A percentile compares a stretch with the other conserved stretches of the same genome.
These are phyloP conservation scores for Bathelium albidoporum DNA, from an alignment of 495 filamentous ascomycete genomes.

Conservation along the genomic window DNA sequence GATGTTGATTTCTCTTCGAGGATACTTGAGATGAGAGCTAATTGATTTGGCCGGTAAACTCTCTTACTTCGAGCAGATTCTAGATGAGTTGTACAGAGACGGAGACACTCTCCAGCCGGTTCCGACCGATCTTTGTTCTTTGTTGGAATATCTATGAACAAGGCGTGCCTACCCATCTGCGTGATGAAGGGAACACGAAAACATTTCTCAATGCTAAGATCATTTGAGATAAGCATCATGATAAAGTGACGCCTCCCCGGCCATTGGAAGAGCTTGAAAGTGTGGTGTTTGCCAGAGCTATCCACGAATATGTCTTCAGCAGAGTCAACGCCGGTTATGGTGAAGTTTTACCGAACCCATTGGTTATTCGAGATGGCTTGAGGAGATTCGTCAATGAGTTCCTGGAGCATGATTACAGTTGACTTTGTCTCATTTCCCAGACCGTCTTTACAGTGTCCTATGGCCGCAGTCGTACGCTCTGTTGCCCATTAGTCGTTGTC, in stretches of 20 bases:
- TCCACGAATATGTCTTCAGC: background rate
- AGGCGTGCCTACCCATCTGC: background rate
- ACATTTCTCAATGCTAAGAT: background rate
- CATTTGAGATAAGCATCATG: background rate
- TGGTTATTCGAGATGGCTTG: slow-evolving; percentile 8
- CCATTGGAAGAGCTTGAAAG: slow-evolving; percentile 3
- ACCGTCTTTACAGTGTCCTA: slow-evolving; percentile 7
- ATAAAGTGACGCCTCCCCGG: background rate
- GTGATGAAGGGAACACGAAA: background rate
- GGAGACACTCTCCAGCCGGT: slow-evolving; percentile 4
- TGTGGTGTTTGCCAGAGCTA: background rate
- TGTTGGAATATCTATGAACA: background rate
- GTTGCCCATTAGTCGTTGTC: slow-evolving; percentile 3
- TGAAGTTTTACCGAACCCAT: slow-evolving; percentile 18
- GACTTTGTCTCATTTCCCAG: slow-evolving; percentile 9
- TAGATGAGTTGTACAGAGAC: slow-evolving; percentile 16
- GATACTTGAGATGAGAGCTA: slow-evolving; percentile 12
- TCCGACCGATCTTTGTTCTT: background rate
- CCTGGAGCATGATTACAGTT: slow-evolving; percentile 18
- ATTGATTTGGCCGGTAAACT: slow-evolving; percentile 4
- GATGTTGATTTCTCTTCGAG: slow-evolving; percentile 9
- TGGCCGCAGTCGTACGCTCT: background rate
- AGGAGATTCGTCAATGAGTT: slow-evolving; percentile 6
- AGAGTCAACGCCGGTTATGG: background rate
- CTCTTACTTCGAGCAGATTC: slow-evolving; percentile 6